These are phyloP conservation scores for Cordia subcordata DNA, from an alignment of 257 asterid species.

Conservation along the genomic window DNA sequence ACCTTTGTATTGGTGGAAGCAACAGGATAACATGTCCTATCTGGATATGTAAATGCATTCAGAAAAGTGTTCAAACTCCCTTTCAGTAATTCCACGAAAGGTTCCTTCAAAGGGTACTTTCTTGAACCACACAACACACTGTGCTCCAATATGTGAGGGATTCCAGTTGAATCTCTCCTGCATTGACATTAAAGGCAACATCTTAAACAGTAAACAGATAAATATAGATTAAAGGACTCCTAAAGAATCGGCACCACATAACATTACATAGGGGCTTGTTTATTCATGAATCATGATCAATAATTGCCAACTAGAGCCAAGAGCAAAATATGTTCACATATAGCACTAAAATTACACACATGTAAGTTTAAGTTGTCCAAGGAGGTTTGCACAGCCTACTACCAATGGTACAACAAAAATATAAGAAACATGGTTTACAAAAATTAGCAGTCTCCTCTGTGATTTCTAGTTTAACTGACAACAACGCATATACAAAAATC, in stretches of 20 bases:
- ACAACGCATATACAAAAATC: too few species aligned
- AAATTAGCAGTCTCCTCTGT: too few species aligned
- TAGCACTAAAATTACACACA: too few species aligned
- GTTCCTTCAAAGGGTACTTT: conserved; percentile 96
- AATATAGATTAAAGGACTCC: neutral
- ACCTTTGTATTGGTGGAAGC: conserved; percentile 98
- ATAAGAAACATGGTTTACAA: too few species aligned
- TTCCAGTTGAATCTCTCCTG: conserved; percentile 98
- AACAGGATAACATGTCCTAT: conserved; percentile 97
- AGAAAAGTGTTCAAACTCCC: conserved; percentile 95
- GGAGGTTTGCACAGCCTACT: too few species aligned
- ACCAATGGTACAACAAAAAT: too few species aligned
- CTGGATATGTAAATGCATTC: conserved; percentile 98
- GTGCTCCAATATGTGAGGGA: conserved; percentile 96
- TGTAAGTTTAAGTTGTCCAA: too few species aligned
- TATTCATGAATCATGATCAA: too few species aligned
- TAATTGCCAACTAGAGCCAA: too few species aligned
- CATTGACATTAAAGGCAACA: conserved; percentile 18
- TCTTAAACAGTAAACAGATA: neutral
- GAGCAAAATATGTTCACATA: too few species aligned
- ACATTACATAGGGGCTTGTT: too few species aligned
- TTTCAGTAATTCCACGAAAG: conserved; percentile 90
- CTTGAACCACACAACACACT: conserved; percentile 97
- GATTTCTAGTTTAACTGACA: too few species aligned
- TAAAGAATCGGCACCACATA: neutral